Evolutionary conservation across 495 filamentous ascomycete species (phyloP).

Genomic region (Penicillium parvum): DNA sequence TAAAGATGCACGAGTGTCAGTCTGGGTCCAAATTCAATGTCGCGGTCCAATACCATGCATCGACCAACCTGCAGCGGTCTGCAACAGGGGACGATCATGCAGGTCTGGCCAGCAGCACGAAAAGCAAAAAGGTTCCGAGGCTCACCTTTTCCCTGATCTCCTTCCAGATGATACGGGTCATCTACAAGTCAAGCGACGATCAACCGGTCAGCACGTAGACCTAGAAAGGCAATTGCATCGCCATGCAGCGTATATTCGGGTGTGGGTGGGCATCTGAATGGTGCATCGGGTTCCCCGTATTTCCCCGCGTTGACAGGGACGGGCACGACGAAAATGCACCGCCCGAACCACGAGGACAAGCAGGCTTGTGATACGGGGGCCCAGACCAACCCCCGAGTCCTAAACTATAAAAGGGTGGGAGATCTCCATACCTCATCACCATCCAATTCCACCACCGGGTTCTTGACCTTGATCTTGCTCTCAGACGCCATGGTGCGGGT

Average conservation of each 20-base stretch:
- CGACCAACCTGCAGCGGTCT: constrained; percentile 14
- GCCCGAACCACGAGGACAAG: constrained; percentile 14
- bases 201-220: constrained; percentile 22
- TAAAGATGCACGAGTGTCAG: constrained; percentile 33
- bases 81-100: constrained; percentile 18
- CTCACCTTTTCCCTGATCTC: constrained; percentile 90
- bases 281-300: constrained; percentile 23
- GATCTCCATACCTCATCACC: constrained; percentile 70
- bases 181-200: constrained; percentile 40
- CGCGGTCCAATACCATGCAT: constrained; percentile 10
- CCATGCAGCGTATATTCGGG: neutral
- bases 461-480: constrained; percentile 92
- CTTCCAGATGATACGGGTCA: constrained; percentile 99
- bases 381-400: constrained; percentile 7
- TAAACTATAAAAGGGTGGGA: constrained; percentile 24
- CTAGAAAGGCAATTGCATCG: neutral
- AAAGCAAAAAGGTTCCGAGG: constrained; percentile 14
- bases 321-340: constrained; percentile 27
- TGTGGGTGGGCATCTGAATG: constrained; percentile 13
- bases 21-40: constrained; percentile 1
- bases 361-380: constrained; percentile 25
- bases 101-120: constrained; percentile 9
- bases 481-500: constrained; percentile 45
- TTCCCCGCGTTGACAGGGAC: constrained; percentile 30
- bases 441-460: constrained; percentile 94